These are phyloP conservation scores for Chaetomium sp. DNA, from an alignment of 2,329 filamentous ascomycete species.

Conservation along the genomic window DNA sequence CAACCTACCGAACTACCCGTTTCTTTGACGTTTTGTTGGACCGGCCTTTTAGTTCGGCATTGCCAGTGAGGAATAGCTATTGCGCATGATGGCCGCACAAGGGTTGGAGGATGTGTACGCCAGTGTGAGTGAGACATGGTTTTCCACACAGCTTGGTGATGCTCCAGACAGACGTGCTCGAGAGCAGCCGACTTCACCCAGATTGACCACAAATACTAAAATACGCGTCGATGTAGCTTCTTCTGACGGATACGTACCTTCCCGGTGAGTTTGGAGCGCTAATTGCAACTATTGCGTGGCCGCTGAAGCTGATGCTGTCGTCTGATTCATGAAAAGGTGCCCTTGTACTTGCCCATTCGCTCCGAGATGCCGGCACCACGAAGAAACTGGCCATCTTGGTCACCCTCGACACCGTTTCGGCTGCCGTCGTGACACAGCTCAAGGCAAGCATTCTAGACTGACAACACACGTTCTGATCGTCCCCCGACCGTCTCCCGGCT, in stretches of 20 bases:
- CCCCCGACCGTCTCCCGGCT: too few relatives aligned
- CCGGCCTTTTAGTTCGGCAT: background rate
- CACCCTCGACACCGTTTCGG: constrained; percentile 71
- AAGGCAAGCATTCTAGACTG: constrained; percentile 46
- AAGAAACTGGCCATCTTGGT: constrained; percentile 83
- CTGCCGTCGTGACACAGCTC: constrained; percentile 70
- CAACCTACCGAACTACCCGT: background rate
- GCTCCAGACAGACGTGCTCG: background rate
- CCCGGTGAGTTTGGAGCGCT: constrained; percentile 57
- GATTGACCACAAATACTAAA: constrained; percentile 16
- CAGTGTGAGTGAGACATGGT: constrained; percentile 40
- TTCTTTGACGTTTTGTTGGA: background rate
- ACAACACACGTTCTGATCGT: constrained; percentile 3
- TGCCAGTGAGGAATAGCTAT: background rate
- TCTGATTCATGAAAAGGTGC: constrained; percentile 55
- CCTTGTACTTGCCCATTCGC: constrained; percentile 85
- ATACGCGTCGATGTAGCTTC: constrained; percentile 54
- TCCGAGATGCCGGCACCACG: constrained; percentile 80
- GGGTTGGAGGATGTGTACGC: constrained; percentile 47
- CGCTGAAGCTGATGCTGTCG: constrained; percentile 18
- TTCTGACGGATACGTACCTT: constrained; percentile 86
- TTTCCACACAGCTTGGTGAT: background rate
- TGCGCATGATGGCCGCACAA: constrained; percentile 20
- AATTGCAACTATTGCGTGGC: constrained; percentile 10
- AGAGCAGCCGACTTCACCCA: background rate